These are phyloP conservation scores for Boletus sensibilis DNA, from an alignment of 768 basidiomycete genomes.

Conservation along the genomic window DNA sequence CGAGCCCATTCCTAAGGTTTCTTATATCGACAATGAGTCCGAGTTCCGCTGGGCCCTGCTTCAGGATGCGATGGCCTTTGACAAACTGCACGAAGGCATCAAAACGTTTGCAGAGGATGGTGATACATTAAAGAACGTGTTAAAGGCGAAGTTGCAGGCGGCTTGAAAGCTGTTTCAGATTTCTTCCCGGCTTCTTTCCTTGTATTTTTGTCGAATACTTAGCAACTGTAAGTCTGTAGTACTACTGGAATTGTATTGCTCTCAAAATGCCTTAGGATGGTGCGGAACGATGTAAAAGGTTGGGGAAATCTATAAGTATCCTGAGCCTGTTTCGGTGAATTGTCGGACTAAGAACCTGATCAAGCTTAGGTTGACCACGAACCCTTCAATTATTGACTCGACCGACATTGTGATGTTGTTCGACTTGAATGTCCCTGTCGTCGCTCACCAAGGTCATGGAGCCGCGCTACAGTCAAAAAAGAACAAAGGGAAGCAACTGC, in stretches of 20 bases:
- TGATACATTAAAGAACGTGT: slow-evolving; percentile 74
- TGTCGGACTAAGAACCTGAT: neutral
- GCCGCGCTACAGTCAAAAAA: slow-evolving; percentile 23
- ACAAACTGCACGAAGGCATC: slow-evolving; percentile 96
- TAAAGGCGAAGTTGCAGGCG: slow-evolving; percentile 58
- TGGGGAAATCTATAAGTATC: neutral
- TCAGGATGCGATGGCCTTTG: slow-evolving; percentile 91
- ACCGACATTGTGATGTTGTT: slow-evolving; percentile 49
- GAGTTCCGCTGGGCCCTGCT: slow-evolving; percentile 92
- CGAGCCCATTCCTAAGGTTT: slow-evolving; percentile 71
- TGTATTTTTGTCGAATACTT: neutral
- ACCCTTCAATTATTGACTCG: neutral
- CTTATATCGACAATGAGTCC: slow-evolving; percentile 84
- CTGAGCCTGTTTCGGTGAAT: neutral
- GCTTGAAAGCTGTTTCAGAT: neutral
- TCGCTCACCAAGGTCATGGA: slow-evolving; percentile 19
- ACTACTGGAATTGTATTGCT: neutral
- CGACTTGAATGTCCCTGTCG: slow-evolving; percentile 63
- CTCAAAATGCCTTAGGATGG: neutral
- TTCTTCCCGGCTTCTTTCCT: neutral
- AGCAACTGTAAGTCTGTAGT: neutral
- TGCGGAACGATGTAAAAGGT: too few species aligned
- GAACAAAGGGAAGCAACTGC: slow-evolving; percentile 34
- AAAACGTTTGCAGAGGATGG: slow-evolving; percentile 96
- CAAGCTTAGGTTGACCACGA: neutral